Conservation (phyloP, 2,329 filamentous ascomycete species). For the Aspergillus pseudoterreus region DNA sequence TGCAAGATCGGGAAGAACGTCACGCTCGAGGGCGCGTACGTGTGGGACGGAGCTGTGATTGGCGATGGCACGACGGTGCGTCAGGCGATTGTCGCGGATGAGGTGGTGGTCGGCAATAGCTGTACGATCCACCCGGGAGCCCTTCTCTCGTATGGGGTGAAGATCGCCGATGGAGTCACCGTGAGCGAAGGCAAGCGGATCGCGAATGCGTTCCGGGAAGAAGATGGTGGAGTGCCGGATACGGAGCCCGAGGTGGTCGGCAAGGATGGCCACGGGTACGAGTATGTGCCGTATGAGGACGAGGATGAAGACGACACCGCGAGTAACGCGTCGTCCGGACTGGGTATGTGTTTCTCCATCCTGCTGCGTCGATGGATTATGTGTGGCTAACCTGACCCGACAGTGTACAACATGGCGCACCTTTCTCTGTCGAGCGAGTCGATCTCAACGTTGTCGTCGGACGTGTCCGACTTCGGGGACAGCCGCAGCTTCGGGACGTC, state of each 20-base stretch:
- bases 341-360: conserved; percentile 24
- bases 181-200: conserved; percentile 41
- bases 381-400: conserved; percentile 9
- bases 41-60: conserved; percentile 82
- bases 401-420: conserved; percentile 51
- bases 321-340: conserved; percentile 51
- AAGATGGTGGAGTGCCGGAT: conserved; percentile 38
- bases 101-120: conserved; percentile 66
- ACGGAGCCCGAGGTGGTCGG: conserved; percentile 56
- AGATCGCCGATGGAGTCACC: conserved; percentile 60
- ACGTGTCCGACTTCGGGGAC: conserved; percentile 46
- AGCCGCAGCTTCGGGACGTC: conserved; percentile 71
- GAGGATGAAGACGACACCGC: conserved; percentile 64
- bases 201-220: conserved; percentile 44
- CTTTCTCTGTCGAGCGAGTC: conserved; percentile 49
- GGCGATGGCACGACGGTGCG: conserved; percentile 69
- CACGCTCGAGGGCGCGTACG: conserved; percentile 70
- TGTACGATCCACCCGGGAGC: conserved; percentile 68
- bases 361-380: neutral
- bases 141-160: conserved; percentile 75
- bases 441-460: conserved; percentile 62
- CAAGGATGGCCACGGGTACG: conserved; percentile 57
- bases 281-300: conserved; percentile 64
- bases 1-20: conserved; percentile 87
- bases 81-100: conserved; percentile 72